phyloP scores from a whole-genome alignment of 768 basidiomycete genomes.

The Auriculariales sp. region DNA sequence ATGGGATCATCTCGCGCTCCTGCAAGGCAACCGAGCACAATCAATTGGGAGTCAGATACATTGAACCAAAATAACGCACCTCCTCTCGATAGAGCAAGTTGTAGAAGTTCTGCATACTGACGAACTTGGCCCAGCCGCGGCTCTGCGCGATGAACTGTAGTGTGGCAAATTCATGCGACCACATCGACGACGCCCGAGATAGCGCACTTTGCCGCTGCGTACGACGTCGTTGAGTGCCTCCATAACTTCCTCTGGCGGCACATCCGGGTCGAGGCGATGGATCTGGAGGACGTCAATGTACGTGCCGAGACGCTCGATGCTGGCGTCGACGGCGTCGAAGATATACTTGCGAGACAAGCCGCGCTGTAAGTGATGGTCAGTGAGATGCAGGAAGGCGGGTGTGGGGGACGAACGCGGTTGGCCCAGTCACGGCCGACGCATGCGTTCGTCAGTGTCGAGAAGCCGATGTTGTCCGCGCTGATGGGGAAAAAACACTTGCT shows the following conservation, averaged over 20 bases:
- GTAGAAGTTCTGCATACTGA: constrained; percentile 59
- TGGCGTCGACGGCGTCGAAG: constrained; percentile 28
- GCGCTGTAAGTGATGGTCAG: too few species aligned
- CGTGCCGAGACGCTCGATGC: constrained; percentile 25
- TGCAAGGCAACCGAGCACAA: too few species aligned
- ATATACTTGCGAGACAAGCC: too few species aligned
- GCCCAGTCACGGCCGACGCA: not conserved
- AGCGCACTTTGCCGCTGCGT: constrained; percentile 30
- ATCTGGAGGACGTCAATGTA: constrained; percentile 33
- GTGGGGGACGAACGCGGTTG: not conserved
- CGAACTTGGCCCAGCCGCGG: too few species aligned
- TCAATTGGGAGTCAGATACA: too few species aligned
- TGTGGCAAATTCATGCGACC: too few species aligned
- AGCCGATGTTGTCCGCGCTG: not conserved
- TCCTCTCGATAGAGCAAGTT: constrained; percentile 49
- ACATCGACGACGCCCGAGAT: constrained; percentile 31
- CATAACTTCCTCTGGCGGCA: constrained; percentile 32
- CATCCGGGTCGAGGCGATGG: constrained; percentile 26
- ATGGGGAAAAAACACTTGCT: not conserved
- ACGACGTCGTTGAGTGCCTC: constrained; percentile 38
- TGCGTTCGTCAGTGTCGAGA: not conserved
- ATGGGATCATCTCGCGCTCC: constrained; percentile 49
- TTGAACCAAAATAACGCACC: too few species aligned
- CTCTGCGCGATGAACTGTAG: too few species aligned
- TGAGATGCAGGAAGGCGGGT: constrained; percentile 9